Evolutionary conservation across 129 eudicot species (phyloP), one percentile per base, ranked within the genome.

Genomic region (Artemisia tridentata): DNA sequence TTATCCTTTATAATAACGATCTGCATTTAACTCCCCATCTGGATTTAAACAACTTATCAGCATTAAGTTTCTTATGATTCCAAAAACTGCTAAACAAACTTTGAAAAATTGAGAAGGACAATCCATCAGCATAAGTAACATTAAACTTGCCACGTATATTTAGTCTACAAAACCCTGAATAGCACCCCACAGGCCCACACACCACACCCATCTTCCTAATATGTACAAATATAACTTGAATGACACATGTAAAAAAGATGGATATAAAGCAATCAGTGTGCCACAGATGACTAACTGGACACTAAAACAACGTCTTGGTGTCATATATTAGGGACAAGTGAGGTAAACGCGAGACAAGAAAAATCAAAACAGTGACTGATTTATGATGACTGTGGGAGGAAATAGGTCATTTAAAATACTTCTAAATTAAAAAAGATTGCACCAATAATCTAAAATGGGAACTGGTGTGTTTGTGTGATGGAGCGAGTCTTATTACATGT

Each of bases 31-130:
- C 41, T n/a, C 1, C 17, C 41, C 41, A 46, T 23, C 16, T 63
- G 13, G 23, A 47, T 68, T 11, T 68, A 0, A 55, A 55, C 53
- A 43, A 41, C 23, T 20, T 57, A 41, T 45, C 20, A 70, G 45
- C 66, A 46, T 71, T 6, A 71, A 15, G 48, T 58, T 59, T 58
- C 75, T 57, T 71, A 46, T 45, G 25, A 29, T 29, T 29, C 34
- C 41, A 19, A 34, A n/a, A 68, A 51, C n/a, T 53, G 18, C 51
- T 27, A 31, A 54, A 70, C 64, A 50, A 51, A 73, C 23, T 63
- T 18, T 38, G 23, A n/a, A 23, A 19, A 15, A 25, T 25, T 45
- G 52, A 11, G 49, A 68, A 60, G n/a, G 27, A 50, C 47, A 27
- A 50, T 25, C 46, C 46, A 49, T 49, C 50, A 48, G 20, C 65